A percentile compares a stretch with the other conserved stretches of the same genome.
These are phyloP conservation scores for Tetrapisispora fleetii DNA, from an alignment of 805 yeast species.

Conservation along the genomic window DNA sequence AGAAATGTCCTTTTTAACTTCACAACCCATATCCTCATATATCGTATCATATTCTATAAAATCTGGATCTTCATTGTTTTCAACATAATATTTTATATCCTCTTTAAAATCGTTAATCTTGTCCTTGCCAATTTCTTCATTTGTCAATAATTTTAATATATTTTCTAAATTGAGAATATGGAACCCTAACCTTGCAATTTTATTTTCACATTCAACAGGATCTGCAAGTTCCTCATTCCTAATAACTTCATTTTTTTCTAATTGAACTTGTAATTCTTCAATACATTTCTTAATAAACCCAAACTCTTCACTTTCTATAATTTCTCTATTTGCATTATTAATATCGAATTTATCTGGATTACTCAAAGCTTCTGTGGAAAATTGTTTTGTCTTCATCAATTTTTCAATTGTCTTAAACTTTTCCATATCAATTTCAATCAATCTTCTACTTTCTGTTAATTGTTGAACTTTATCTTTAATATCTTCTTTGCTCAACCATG, in stretches of 20 bases:
- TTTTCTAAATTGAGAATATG: constrained; percentile 73
- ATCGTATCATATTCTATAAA: constrained; percentile 89
- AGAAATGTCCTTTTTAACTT: constrained; percentile 31
- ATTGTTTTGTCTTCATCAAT: constrained; percentile 87
- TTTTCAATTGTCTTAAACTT: constrained; percentile 90
- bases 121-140: constrained; percentile 70
- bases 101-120: constrained; percentile 69
- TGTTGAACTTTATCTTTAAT: constrained; percentile 77
- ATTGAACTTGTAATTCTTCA: constrained; percentile 75
- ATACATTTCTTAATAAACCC: constrained; percentile 60
- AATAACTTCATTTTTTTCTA: constrained; percentile 66
- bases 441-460: constrained; percentile 62
- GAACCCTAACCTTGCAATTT: constrained; percentile 63
- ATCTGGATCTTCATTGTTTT: constrained; percentile 85
- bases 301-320: constrained; percentile 64
- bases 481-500: constrained; percentile 86
- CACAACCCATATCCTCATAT: constrained; percentile 70
- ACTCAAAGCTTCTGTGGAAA: constrained; percentile 84
- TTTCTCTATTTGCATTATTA: constrained; percentile 64
- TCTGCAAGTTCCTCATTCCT: constrained; percentile 31
- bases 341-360: constrained; percentile 38
- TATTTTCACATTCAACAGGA: constrained; percentile 31
- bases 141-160: constrained; percentile 66
- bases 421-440: constrained; percentile 81
- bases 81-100: constrained; percentile 87